Base-by-base conservation (phyloP, 257 asterid species). In the Fraxinus americana region DNA sequence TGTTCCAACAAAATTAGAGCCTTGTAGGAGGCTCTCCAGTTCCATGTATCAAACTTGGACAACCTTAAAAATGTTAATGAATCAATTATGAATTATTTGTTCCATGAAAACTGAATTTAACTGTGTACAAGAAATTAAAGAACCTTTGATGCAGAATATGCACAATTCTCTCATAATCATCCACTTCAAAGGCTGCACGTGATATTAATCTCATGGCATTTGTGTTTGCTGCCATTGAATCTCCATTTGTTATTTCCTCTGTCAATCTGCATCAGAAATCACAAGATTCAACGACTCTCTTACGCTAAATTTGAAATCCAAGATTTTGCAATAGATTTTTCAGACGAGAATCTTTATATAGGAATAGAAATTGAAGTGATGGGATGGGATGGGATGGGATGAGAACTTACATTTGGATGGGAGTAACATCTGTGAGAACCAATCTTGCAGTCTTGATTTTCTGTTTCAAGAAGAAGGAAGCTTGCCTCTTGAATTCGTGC, bases 151-250 rank as follows among this genome's bases (percentile, higher is more conserved):
- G 97, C 77, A 92, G 88, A 81, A 93, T 87, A 39, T 88, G 94
- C 19, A 88, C 91, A 32, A 91, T 89, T 82, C 98, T 84, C 45
- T 90, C 93, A 61, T 90, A 93, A 80, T 93, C 97, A 80, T 92
- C 98, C 17, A 93, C 96, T 80, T 93, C 98, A 38, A 93, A 93
- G 45, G 98, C 97, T 10, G 97, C 98, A 16, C 91, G 92, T 6
- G 97, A 88, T 79, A 93, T 88, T 13, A 87, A 73, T 69, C 93
- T 86, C 96, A 93, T 87, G 50, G 91, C 86, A 32, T 85, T 85
- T 30, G 82, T 84, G 76, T 91, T 91, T 35, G 92, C 82, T 43
- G 85, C 88, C 38, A 87, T 70, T 70, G 89, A 85, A 78, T 90
- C 94, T 75, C 92, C 97, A 74, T 81, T 84, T 45, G 91, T 92